A percentile compares a stretch with the other conserved stretches of the same genome.
These are phyloP conservation scores for Saturnispora sanitii DNA, from an alignment of 805 yeast species.

Conservation along the genomic window DNA sequence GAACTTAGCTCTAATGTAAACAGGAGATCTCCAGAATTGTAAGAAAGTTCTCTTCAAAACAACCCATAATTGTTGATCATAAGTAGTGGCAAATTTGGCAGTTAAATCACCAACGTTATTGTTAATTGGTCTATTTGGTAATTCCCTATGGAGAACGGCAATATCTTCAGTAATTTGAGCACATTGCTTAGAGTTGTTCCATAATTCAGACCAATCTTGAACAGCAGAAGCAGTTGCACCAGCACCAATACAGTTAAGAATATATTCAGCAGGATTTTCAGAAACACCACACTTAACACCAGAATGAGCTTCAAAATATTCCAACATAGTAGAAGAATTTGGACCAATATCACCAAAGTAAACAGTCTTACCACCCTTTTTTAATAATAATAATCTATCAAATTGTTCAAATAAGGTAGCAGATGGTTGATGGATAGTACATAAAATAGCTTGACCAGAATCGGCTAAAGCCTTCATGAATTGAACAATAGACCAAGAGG, in stretches of 20 bases:
- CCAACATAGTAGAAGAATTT: conserved; percentile 33
- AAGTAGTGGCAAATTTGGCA: conserved; percentile 37
- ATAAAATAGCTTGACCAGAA: conserved; percentile 45
- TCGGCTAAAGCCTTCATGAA: conserved; percentile 40
- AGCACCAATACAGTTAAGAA: conserved; percentile 67
- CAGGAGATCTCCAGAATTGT: conserved; percentile 43
- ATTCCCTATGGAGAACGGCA: conserved; percentile 22
- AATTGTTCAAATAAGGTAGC: conserved; percentile 34
- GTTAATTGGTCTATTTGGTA: conserved; percentile 21
- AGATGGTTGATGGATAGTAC: conserved; percentile 49
- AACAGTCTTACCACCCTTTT: conserved; percentile 44
- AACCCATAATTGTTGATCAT: conserved; percentile 28
- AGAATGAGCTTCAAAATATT: conserved; percentile 41
- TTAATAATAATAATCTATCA: conserved; percentile 35
- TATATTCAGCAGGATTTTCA: conserved; percentile 72
- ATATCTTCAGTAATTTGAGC: conserved; percentile 24
- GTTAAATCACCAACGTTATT: conserved; percentile 20
- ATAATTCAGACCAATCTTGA: conserved; percentile 55
- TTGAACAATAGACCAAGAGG: conserved; percentile 49
- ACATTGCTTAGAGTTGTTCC: conserved; percentile 37
- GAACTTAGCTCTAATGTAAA: conserved; percentile 41
- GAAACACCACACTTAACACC: conserved; percentile 54
- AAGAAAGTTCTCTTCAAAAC: conserved; percentile 31
- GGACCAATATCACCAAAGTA: conserved; percentile 46
- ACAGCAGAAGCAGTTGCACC: conserved; percentile 61